These are phyloP conservation scores for Trichopus zeylanicus DNA, from an alignment of 116 monocot genomes.

Conservation along the genomic window DNA sequence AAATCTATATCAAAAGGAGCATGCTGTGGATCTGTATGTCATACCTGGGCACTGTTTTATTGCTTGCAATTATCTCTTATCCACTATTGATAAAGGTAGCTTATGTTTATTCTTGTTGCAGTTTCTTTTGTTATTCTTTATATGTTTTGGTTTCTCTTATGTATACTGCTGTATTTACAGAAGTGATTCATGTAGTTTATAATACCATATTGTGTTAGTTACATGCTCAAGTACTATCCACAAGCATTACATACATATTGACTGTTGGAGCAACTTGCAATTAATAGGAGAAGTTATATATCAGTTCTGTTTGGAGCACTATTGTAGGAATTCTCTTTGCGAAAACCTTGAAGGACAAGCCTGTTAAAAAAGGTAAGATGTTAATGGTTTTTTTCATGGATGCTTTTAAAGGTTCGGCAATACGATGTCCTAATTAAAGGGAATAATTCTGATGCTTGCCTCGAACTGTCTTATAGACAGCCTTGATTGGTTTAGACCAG, in stretches of 20 bases:
- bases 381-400: background rate
- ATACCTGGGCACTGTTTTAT: conserved; percentile 11
- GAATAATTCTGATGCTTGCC: no score
- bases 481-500: no score
- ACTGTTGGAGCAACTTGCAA: background rate
- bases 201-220: background rate
- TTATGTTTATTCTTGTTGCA: background rate
- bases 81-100: conserved; percentile 24
- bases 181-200: background rate
- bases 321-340: conserved; percentile 7
- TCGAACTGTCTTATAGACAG: no score
- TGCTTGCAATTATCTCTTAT: conserved; percentile 11
- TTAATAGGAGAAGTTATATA: conserved; percentile 7
- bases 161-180: background rate
- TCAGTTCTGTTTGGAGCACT: conserved; percentile 14
- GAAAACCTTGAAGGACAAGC: conserved; percentile 12
- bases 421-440: background rate
- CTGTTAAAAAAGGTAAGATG: conserved; percentile 25
- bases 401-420: background rate
- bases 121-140: background rate
- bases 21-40: conserved; percentile 7
- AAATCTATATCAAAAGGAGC: conserved; percentile 29
- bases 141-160: background rate
- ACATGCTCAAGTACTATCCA: background rate
- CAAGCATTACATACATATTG: background rate